Evolutionary conservation across 108 stramenopile species (phyloP).

Genomic region (Schizochytrium sp.): DNA sequence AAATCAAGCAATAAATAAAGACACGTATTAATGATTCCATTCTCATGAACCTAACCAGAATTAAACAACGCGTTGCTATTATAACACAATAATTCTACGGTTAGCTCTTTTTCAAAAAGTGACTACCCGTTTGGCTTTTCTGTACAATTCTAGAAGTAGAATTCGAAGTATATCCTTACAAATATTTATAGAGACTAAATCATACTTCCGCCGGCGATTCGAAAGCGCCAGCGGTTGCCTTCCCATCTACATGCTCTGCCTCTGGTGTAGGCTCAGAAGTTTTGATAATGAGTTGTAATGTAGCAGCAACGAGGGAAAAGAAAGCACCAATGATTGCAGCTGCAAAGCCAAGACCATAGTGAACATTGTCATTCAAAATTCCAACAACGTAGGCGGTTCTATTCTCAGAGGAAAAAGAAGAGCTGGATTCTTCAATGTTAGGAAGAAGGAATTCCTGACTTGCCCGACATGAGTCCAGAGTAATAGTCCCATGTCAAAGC

Average conservation of each 20-base stretch:
- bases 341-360: background rate
- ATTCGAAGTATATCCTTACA: too few species aligned
- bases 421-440: background rate
- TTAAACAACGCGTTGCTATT: too few species aligned
- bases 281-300: background rate
- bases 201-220: background rate
- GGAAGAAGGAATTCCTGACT: background rate
- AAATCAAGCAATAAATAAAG: too few species aligned
- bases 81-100: too few species aligned
- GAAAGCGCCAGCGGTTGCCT: background rate
- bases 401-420: background rate
- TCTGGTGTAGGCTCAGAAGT: background rate
- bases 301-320: slow-evolving; percentile 4
- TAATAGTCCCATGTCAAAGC: background rate
- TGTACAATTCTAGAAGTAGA: too few species aligned
- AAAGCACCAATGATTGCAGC: background rate
- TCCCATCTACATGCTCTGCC: background rate
- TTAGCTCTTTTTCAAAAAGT: too few species aligned
- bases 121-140: too few species aligned
- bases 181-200: too few species aligned
- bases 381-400: background rate
- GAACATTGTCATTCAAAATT: background rate
- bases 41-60: too few species aligned
- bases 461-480: background rate
- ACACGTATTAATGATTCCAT: too few species aligned